phyloP scores from a whole-genome alignment of 2,329 filamentous ascomycete genomes.

The Trichoderma koningii region DNA sequence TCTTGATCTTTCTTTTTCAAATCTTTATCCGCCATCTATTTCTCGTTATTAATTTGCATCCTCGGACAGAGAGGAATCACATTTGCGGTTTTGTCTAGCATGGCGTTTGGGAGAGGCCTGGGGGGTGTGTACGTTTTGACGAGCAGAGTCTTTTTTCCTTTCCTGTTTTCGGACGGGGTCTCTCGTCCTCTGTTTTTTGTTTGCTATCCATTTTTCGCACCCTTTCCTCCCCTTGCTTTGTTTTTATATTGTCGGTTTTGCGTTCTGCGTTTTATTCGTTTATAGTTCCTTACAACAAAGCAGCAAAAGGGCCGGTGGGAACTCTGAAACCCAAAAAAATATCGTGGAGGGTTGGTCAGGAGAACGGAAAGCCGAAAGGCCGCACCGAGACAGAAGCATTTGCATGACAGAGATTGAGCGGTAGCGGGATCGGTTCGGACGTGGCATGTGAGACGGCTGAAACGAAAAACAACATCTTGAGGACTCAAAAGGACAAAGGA shows the following conservation, averaged over 20 bases:
- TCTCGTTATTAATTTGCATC: conserved; percentile 20
- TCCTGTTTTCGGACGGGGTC: conserved; percentile 17
- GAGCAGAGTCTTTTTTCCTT: conserved; percentile 25
- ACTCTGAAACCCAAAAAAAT: conserved; percentile 18
- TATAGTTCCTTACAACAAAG: conserved; percentile 14
- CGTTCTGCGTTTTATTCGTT: background rate
- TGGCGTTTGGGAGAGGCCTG: conserved; percentile 37
- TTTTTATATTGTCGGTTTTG: background rate
- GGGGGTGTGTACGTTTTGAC: conserved; percentile 11
- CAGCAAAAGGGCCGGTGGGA: conserved; percentile 16
- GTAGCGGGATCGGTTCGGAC: background rate
- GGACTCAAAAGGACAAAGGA: background rate
- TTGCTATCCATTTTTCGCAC: background rate
- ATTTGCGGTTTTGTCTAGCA: conserved; percentile 35
- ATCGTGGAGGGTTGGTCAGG: background rate
- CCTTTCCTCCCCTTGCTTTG: background rate
- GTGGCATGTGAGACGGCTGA: conserved; percentile 10
- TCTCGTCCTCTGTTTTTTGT: background rate
- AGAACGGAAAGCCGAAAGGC: background rate
- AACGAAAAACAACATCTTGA: background rate
- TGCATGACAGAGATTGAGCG: background rate
- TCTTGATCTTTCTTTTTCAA: conserved; percentile 9
- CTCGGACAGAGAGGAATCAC: conserved; percentile 24
- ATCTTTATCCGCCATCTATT: conserved; percentile 17
- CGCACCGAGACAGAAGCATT: background rate